Base-by-base conservation (phyloP, 2,329 filamentous ascomycete species). In the Xylariomycetidae sp. region DNA sequence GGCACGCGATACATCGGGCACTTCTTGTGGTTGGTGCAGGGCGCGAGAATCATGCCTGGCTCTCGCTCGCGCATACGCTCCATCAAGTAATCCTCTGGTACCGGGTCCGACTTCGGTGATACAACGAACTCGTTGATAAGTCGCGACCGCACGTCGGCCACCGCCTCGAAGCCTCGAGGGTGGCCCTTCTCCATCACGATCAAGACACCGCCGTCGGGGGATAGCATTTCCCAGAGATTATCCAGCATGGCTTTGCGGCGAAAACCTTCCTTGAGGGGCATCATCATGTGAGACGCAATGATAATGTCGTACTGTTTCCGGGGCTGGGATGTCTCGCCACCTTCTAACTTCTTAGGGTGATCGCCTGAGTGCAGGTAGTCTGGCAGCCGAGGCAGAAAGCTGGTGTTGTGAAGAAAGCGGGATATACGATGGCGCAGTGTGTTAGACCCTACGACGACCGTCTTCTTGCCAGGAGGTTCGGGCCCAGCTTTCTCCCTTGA, bases 131-230 rank as follows among this genome's bases (percentile, higher is more conserved):
- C 77, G 40, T 84, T 75, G 1, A 96, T 68, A 1, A 98, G 65
- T 39, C 85, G 77, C 25, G 88, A 74, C 31, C 92, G 79, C 5
- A 89, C 88, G 29, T 83, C 84, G 9, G 87, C 90, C 25, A 98
- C 77, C 10, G 86, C 85, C 57, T 96, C 92, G 46, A 98, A 98
- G 0, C 92, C 92, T 26, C 86, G 78, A 10, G 88, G 85, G 10
- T 94, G 76, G 0, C 88, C 92, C 58, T 95, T 96, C 57, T 98
- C 92, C 15, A 95, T 64, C 3, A 96, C 62, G 30, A 96, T 76
- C 4, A 98, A 69, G 10, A 98, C 74, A 22, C 92, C 92, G 2
- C 90, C 90, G 13, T 89, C 72, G 2, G 84, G 84, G 32, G 84
- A 85, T 4, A 95, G 68, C 31, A 95, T 69, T 10, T 77, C 80